phyloP scores from a whole-genome alignment of 805 yeast species.

The Cyberlindnera bimundalis region DNA sequence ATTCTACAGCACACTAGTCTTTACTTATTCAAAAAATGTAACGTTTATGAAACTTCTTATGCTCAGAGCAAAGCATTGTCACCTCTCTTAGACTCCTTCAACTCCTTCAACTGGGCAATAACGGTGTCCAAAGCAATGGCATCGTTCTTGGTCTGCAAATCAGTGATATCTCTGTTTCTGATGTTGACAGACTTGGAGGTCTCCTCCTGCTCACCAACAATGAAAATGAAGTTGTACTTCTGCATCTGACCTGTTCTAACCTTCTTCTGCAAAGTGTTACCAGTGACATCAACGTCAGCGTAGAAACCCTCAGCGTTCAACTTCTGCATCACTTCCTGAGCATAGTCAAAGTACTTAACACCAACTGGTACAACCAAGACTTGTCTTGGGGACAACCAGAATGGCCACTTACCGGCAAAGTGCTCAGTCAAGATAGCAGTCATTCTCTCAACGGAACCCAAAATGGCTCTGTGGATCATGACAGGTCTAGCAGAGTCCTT shows the following conservation, averaged over 20 bases:
- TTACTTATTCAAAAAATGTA: not conserved
- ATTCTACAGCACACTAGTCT: too few species aligned
- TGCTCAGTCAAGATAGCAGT: slow-evolving; percentile 97
- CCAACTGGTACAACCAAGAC: slow-evolving; percentile 95
- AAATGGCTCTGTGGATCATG: slow-evolving; percentile 98
- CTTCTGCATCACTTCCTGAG: slow-evolving; percentile 69
- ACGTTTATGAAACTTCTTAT: too few species aligned
- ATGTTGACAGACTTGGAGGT: slow-evolving; percentile 78
- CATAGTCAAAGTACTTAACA: slow-evolving; percentile 87
- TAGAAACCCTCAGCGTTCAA: slow-evolving; percentile 75
- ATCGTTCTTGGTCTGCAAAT: slow-evolving; percentile 89
- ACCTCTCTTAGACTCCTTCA: slow-evolving; percentile 71
- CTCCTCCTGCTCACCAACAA: slow-evolving; percentile 96
- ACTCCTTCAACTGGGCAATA: slow-evolving; percentile 58
- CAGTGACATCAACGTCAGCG: slow-evolving; percentile 89
- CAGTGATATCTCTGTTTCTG: slow-evolving; percentile 93
- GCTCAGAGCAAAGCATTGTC: slow-evolving; percentile 50
- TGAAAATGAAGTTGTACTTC: slow-evolving; percentile 92
- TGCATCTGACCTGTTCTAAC: slow-evolving; percentile 93
- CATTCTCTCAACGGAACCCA: slow-evolving; percentile 99
- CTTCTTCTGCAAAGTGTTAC: slow-evolving; percentile 97
- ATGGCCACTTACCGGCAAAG: slow-evolving; percentile 99
- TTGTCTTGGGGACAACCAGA: slow-evolving; percentile 99
- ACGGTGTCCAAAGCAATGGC: slow-evolving; percentile 72
- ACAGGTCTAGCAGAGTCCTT: slow-evolving; percentile 81